These are phyloP conservation scores for Boletus subluridellus DNA, from an alignment of 1,284 basidiomycete genomes.

Conservation along the genomic window DNA sequence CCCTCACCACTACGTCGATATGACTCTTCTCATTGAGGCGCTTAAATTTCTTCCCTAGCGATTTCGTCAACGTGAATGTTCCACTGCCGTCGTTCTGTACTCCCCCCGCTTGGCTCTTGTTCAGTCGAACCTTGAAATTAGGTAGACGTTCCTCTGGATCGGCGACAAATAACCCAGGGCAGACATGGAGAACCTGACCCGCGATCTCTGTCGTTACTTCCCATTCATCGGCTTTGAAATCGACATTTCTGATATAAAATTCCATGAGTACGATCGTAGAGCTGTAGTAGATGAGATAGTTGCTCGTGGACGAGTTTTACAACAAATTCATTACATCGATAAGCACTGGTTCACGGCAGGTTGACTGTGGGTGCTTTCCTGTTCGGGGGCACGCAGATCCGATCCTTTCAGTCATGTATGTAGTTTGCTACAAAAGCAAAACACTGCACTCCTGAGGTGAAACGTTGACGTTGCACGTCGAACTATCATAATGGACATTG, in stretches of 20 bases:
- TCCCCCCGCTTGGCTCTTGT: constrained; percentile 45
- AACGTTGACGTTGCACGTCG: neutral
- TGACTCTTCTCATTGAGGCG: constrained; percentile 39
- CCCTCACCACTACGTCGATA: constrained; percentile 39
- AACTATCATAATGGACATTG: neutral
- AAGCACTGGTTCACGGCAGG: neutral
- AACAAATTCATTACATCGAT: constrained; percentile 7
- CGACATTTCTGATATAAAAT: constrained; percentile 47
- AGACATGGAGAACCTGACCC: constrained; percentile 47
- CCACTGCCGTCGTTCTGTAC: constrained; percentile 60
- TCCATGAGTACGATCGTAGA: constrained; percentile 40
- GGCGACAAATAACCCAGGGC: constrained; percentile 38
- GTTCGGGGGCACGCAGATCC: constrained; percentile 12
- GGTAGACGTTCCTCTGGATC: constrained; percentile 37
- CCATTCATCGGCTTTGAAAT: constrained; percentile 48
- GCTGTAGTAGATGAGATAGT: neutral
- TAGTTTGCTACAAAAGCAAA: neutral
- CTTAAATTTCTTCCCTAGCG: constrained; percentile 47
- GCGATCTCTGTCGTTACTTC: constrained; percentile 56
- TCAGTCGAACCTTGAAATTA: constrained; percentile 58
- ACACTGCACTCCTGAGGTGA: neutral
- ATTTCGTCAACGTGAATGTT: constrained; percentile 41
- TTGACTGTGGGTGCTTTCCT: constrained; percentile 3
- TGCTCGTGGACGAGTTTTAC: neutral
- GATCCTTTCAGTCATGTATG: neutral